Percentiles rank a stretch among this genome's conserved stretches.
Conservation (phyloP, 2,329 filamentous ascomycete genomes). For the Sporothrix dimorphospora region DNA sequence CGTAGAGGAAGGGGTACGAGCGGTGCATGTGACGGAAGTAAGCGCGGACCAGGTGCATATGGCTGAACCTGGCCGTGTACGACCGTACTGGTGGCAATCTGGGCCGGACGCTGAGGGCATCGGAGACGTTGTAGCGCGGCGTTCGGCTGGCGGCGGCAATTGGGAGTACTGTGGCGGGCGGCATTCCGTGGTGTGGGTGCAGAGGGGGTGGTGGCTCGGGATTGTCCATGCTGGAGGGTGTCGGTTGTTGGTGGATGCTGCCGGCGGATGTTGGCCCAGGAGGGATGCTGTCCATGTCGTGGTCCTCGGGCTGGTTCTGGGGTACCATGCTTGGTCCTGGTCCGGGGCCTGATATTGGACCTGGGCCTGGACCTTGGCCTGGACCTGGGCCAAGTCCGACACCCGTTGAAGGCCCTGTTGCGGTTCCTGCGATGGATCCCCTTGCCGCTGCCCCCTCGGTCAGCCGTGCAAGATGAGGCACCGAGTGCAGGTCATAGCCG, state of each 20-base stretch:
- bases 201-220: conserved; percentile 10
- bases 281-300: conserved; percentile 1
- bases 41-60: conserved; percentile 44
- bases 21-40: conserved; percentile 52
- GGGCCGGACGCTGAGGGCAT: not conserved
- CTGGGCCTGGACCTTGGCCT: not conserved
- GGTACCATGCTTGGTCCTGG: not conserved
- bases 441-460: not conserved
- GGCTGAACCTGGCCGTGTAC: conserved; percentile 21
- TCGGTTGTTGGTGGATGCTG: conserved; percentile 18
- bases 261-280: not conserved
- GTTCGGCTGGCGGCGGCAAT: not conserved
- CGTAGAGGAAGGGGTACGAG: conserved; percentile 51
- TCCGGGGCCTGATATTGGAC: not conserved
- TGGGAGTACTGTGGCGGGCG: not conserved
- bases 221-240: conserved; percentile 22
- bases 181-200: not conserved
- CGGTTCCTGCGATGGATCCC: not conserved
- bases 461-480: conserved; percentile 2
- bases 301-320: not conserved
- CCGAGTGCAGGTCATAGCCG: conserved; percentile 37
- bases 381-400: not conserved
- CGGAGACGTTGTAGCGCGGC: conserved; percentile 14
- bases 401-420: not conserved
- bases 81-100: conserved; percentile 20